phyloP scores from a whole-genome alignment of 495 filamentous ascomycete genomes.

The Xylaria scruposa region DNA sequence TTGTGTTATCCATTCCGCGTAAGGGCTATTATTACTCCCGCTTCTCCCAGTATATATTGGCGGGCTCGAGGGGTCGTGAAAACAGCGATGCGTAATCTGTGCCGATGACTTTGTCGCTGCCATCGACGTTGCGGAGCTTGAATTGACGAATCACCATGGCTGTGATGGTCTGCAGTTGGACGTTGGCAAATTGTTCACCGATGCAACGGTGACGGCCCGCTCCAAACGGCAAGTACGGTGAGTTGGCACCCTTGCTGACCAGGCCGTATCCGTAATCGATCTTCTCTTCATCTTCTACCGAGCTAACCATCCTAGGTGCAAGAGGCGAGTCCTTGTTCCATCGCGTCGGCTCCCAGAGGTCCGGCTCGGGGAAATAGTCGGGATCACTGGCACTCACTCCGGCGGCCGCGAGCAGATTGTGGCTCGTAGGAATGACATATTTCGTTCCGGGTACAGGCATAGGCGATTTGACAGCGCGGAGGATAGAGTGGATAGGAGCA shows the following conservation, averaged over 20 bases:
- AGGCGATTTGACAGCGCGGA: conserved; percentile 82
- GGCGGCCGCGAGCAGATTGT: conserved; percentile 81
- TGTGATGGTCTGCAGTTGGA: conserved; percentile 85
- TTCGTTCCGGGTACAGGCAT: conserved; percentile 79
- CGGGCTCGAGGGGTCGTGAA: conserved; percentile 67
- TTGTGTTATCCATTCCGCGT: conserved; percentile 5
- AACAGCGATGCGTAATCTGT: conserved; percentile 85
- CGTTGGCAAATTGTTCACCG: conserved; percentile 95
- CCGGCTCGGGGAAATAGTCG: conserved; percentile 80
- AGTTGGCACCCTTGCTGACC: conserved; percentile 82
- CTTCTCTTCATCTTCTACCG: conserved; percentile 70
- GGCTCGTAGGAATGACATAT: conserved; percentile 76
- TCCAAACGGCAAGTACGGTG: conserved; percentile 93
- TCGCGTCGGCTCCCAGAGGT: conserved; percentile 84
- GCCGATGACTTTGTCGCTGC: conserved; percentile 69
- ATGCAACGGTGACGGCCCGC: conserved; percentile 94
- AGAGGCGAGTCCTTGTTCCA: conserved; percentile 68
- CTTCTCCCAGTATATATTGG: conserved; percentile 70
- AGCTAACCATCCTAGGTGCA: conserved; percentile 53
- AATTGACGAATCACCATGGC: conserved; percentile 80
- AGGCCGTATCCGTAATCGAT: conserved; percentile 95
- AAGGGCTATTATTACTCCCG: conserved; percentile 45
- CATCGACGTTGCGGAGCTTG: conserved; percentile 74
- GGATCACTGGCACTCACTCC: conserved; percentile 74
- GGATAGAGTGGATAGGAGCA: conserved; percentile 82